Conservation (phyloP, 331 rosid genomes). For the Rosa hybrid region DNA sequence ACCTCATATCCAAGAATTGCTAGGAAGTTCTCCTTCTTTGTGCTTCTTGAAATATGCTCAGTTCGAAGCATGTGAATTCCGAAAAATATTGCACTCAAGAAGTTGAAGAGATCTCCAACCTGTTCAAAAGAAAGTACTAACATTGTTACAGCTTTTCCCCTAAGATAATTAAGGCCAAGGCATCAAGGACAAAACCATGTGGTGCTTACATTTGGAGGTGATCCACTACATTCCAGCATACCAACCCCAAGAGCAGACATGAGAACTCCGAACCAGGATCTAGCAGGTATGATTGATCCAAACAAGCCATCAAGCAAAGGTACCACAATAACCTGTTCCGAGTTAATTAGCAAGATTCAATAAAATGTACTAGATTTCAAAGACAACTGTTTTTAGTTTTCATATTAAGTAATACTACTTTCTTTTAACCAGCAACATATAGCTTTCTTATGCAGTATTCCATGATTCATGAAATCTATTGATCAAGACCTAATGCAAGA, state of each 20-base stretch:
- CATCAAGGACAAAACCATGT: not conserved
- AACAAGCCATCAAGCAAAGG: conserved; percentile 38
- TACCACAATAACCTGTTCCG: conserved; percentile 31
- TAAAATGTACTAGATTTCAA: not conserved
- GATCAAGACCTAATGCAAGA: not conserved
- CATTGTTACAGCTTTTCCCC: not conserved
- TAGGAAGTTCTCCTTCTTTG: conserved; percentile 26
- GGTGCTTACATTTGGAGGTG: conserved; percentile 30
- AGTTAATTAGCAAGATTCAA: not conserved
- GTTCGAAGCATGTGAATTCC: conserved; percentile 39
- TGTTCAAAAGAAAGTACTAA: not conserved
- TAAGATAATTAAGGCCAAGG: not conserved
- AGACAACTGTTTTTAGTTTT: not conserved
- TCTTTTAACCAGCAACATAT: not conserved
- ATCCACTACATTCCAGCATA: conserved; percentile 35
- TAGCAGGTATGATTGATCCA: conserved; percentile 26
- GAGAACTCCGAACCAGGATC: conserved; percentile 31
- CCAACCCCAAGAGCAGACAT: conserved; percentile 32
- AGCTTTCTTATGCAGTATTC: not conserved
- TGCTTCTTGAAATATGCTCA: conserved; percentile 29
- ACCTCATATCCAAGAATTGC: conserved; percentile 34
- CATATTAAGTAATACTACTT: not conserved
- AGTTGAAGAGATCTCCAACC: conserved; percentile 40
- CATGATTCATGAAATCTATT: not conserved
- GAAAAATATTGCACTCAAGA: conserved; percentile 34